Percentiles rank a stretch among this genome's conserved stretches.
Conservation (phyloP, 345 rosid genomes). For the Fremontodendron californicum region DNA sequence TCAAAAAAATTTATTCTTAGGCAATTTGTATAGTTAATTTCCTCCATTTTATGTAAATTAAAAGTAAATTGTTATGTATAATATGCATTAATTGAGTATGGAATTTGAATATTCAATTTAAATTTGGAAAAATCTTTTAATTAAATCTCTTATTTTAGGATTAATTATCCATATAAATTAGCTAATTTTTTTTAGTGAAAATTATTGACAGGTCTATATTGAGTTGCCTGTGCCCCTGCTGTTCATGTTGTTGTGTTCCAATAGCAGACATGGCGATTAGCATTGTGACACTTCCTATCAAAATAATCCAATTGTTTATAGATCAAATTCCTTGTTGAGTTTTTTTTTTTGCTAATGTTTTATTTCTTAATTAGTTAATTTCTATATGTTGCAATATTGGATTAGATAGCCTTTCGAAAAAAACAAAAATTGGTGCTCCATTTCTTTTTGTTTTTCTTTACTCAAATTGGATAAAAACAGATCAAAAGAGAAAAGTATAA, state of each 20-base stretch:
- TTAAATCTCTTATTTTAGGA: neutral
- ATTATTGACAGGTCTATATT: neutral
- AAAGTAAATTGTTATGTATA: neutral
- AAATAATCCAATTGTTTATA: constrained; percentile 14
- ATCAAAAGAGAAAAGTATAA: too few relatives aligned
- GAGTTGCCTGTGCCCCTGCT: constrained; percentile 25
- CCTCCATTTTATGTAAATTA: neutral
- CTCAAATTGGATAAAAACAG: too few relatives aligned
- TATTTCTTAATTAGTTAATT: neutral
- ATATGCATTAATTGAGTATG: neutral
- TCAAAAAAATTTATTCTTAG: neutral
- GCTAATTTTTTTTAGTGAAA: neutral
- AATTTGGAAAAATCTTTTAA: neutral
- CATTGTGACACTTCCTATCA: constrained; percentile 15
- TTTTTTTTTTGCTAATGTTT: neutral
- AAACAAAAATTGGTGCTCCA: too few relatives aligned
- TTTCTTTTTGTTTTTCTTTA: too few relatives aligned
- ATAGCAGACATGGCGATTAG: constrained; percentile 6
- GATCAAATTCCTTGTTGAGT: constrained; percentile 20
- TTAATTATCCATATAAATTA: neutral
- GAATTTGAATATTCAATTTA: neutral
- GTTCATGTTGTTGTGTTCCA: constrained; percentile 9
- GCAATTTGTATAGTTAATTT: too few relatives aligned
- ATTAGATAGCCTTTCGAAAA: neutral
- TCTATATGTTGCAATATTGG: neutral